Evolutionary conservation across 1,284 basidiomycete species (phyloP).

Genomic region (Rhodotorula mucilaginosa): DNA sequence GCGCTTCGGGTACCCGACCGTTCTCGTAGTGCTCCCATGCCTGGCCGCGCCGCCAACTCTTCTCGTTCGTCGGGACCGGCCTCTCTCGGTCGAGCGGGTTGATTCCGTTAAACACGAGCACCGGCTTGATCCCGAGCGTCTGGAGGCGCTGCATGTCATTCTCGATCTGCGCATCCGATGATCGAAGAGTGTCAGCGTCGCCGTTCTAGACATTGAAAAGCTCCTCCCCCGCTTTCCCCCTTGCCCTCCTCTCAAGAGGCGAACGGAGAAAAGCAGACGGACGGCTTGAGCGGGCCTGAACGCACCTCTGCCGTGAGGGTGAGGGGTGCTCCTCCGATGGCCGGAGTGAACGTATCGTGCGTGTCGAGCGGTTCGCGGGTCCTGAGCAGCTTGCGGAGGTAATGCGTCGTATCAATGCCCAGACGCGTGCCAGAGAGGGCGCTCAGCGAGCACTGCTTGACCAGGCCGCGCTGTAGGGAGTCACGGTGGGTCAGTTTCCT

Average conservation of each 20-base stretch:
- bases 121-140: conserved; percentile 84
- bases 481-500: not conserved
- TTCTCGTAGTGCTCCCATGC: conserved; percentile 89
- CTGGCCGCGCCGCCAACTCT: conserved; percentile 53
- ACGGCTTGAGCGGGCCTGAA: not conserved
- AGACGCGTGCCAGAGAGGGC: conserved; percentile 87
- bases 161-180: conserved; percentile 64
- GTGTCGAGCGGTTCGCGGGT: conserved; percentile 56
- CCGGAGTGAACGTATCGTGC: conserved; percentile 61
- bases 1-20: conserved; percentile 80
- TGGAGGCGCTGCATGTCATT: conserved; percentile 85
- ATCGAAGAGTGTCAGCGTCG: not conserved
- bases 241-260: not conserved
- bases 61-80: conserved; percentile 27
- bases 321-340: conserved; percentile 88
- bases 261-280: not conserved
- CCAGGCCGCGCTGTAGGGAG: conserved; percentile 67
- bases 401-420: conserved; percentile 93
- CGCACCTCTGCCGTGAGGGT: conserved; percentile 61
- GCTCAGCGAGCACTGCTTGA: conserved; percentile 76
- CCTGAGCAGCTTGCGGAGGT: conserved; percentile 76
- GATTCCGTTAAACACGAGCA: conserved; percentile 93
- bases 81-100: conserved; percentile 56
- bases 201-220: not conserved
- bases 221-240: not conserved